Evolutionary conservation across 495 filamentous ascomycete species (phyloP).

Genomic region (Chaetomidium leptoderma): DNA sequence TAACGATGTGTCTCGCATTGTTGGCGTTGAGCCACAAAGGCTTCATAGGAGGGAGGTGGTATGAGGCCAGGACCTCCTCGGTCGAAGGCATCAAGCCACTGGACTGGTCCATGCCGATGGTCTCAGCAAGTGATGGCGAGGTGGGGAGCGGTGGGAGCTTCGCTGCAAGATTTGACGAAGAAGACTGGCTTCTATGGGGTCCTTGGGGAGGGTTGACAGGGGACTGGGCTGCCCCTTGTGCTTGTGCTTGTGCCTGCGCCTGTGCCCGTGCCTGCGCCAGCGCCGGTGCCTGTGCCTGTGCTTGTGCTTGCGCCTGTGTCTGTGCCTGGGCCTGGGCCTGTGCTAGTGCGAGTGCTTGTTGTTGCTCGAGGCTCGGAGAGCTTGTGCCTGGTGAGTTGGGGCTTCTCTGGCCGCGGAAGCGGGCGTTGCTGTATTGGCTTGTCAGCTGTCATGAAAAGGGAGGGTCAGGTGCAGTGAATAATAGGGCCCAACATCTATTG

Average conservation of each 20-base stretch:
- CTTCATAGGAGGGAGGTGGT: constrained; percentile 47
- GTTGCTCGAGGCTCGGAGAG: constrained; percentile 16
- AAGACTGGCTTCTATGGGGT: constrained; percentile 15
- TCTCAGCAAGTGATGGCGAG: constrained; percentile 34
- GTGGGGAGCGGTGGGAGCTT: constrained; percentile 32
- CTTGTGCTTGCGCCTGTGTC: neutral
- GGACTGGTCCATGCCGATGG: constrained; percentile 36
- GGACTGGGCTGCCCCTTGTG: neutral
- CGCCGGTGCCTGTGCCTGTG: neutral
- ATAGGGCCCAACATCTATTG: neutral
- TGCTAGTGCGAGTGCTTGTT: constrained; percentile 15
- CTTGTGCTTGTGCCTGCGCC: constrained; percentile 7
- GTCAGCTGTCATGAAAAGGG: neutral
- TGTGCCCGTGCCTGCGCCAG: neutral
- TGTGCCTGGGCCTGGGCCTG: constrained; percentile 5
- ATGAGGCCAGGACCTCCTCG: constrained; percentile 50
- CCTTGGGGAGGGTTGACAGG: constrained; percentile 6
- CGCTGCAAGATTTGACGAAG: constrained; percentile 24
- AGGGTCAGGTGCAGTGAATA: neutral
- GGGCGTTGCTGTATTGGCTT: constrained; percentile 27
- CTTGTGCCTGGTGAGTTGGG: constrained; percentile 28
- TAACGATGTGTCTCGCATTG: constrained; percentile 82
- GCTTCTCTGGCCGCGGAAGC: constrained; percentile 33
- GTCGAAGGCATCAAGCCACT: constrained; percentile 28
- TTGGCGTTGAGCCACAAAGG: constrained; percentile 55